Evolutionary conservation across 345 rosid genomes (phyloP).

Genomic region (Bruguiera parviflora): DNA sequence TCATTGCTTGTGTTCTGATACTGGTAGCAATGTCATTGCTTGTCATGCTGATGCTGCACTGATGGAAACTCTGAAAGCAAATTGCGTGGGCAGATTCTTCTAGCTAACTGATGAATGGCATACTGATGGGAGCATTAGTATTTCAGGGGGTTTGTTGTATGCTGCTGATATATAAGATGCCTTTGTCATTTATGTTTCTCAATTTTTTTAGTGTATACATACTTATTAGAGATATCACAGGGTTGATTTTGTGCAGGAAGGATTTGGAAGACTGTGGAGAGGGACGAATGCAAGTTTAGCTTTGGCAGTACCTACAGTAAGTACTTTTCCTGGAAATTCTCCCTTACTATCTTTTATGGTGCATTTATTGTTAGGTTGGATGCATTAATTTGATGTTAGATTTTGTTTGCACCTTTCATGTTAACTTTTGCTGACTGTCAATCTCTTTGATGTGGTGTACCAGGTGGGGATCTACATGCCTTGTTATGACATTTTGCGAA

Average conservation of each 20-base stretch:
- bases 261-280: slow-evolving; percentile 79
- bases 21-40: too few species aligned
- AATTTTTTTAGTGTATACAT: not conserved
- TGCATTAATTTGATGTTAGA: not conserved
- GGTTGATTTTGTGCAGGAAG: slow-evolving; percentile 61
- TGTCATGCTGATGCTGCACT: not conserved
- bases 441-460: slow-evolving; percentile 7
- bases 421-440: not conserved
- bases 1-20: too few species aligned
- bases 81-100: not conserved
- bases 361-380: not conserved
- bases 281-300: slow-evolving; percentile 97
- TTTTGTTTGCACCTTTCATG: not conserved
- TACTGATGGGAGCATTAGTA: not conserved
- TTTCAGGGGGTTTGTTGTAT: not conserved
- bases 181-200: not conserved
- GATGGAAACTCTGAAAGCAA: not conserved
- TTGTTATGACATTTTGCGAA: slow-evolving; percentile 79
- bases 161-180: not conserved
- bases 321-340: slow-evolving; percentile 12
- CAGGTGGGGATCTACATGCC: slow-evolving; percentile 98
- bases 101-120: not conserved
- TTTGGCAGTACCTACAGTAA: slow-evolving; percentile 87
- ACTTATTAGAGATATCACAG: not conserved
- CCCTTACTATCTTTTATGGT: not conserved